Evolutionary conservation across 805 yeast species (phyloP), one percentile per base, ranked within the genome.

Genomic region (Scheffersomyces stipitis): DNA sequence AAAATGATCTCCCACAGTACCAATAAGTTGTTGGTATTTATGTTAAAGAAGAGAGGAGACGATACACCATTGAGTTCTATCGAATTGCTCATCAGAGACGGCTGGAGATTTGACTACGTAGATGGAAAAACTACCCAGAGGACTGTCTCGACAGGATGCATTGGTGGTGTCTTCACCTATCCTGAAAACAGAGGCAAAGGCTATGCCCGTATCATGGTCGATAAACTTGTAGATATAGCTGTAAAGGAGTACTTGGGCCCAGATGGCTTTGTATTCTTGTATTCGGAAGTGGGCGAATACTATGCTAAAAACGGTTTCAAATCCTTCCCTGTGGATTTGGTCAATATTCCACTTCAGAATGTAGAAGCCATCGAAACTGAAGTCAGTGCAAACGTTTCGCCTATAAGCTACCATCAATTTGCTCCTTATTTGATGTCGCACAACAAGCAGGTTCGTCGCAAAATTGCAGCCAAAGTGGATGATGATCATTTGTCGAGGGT

Each of bases 241-340:
- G 54, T 53, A 39, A 28, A 18, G 3, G 49, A 52, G 10, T 37
- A 34, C 12, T 32, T 64, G 22, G 69, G 66, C 2, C 37, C 37
- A 3, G 60, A 59, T 26, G 73, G 71, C 1, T 66, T 56, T 39
- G 51, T 54, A 6, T 62, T 63, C 41, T 56, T 69, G 37, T 68
- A 69, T 45, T 65, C 72, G 2, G 75, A 69, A 42, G 58, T 69
- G 8, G 73, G 73, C 8, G 73, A 69, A 35, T 69, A 65, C 50
- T 69, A 69, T 42, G 37, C 52, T 31, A 54, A 54, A 16, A 48
- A 50, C 35, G 75, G 74, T 12, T 69, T 68, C 49, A 55, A 53
- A 30, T 66, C 72, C 3, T 52, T 55, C 30, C 57, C 48, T 15
- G 66, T 69, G n/a, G 67, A 64, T 3, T 45, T 68, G 35, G 40